Evolutionary conservation across 2,329 filamentous ascomycete genomes (phyloP).

Genomic region (Sclerotinia minor): DNA sequence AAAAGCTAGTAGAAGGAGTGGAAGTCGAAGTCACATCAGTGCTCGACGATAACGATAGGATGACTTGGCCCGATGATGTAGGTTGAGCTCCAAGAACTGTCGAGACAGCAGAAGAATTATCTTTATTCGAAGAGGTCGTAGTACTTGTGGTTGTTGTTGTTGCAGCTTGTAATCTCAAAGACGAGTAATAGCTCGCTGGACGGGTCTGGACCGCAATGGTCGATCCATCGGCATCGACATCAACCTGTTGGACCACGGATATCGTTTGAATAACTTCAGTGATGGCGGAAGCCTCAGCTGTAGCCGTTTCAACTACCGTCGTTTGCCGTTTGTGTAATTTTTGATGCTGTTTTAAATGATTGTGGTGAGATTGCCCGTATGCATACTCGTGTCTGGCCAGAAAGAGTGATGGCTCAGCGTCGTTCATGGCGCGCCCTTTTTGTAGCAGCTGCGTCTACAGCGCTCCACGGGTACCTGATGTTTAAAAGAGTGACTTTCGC

Average conservation of each 20-base stretch:
- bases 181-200: slow-evolving; percentile 22
- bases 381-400: slow-evolving; percentile 38
- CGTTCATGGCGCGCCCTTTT: slow-evolving; percentile 35
- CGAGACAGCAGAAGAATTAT: slow-evolving; percentile 12
- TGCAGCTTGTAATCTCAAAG: slow-evolving; percentile 21
- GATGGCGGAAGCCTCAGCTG: slow-evolving; percentile 28
- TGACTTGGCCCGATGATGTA: slow-evolving; percentile 26
- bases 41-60: slow-evolving; percentile 33
- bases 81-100: slow-evolving; percentile 21
- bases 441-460: slow-evolving; percentile 40
- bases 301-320: slow-evolving; percentile 18
- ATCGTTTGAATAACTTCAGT: slow-evolving; percentile 38
- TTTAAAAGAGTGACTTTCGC: slow-evolving; percentile 22
- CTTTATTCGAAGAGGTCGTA: slow-evolving; percentile 9
- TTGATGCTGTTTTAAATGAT: slow-evolving; percentile 34
- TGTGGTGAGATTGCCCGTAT: slow-evolving; percentile 38
- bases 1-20: slow-evolving; percentile 37
- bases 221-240: slow-evolving; percentile 39
- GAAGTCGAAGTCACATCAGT: slow-evolving; percentile 32
- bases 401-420: slow-evolving; percentile 42
- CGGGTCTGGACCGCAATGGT: slow-evolving; percentile 34
- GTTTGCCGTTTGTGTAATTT: slow-evolving; percentile 31
- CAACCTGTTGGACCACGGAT: slow-evolving; percentile 38
- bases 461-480: slow-evolving; percentile 30
- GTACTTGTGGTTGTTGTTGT: slow-evolving; percentile 27